Conservation (phyloP, 345 rosid species). For the Boechera stricta region DNA sequence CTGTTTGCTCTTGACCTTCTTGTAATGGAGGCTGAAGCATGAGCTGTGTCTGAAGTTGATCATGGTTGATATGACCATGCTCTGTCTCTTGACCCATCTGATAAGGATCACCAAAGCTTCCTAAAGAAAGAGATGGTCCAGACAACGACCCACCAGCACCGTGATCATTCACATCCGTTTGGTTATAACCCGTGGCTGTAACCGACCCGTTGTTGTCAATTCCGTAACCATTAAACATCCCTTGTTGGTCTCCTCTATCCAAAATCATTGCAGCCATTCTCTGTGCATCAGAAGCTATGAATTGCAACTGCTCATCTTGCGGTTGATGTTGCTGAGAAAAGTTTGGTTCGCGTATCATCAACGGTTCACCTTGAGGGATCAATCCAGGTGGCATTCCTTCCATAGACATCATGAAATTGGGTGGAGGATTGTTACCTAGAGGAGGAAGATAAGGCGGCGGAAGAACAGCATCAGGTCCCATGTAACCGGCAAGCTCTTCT, state of each 20-base stretch:
- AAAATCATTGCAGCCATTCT: slow-evolving; percentile 56
- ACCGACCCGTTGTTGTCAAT: slow-evolving; percentile 43
- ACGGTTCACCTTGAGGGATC: slow-evolving; percentile 42
- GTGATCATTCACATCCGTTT: slow-evolving; percentile 48
- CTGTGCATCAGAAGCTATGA: slow-evolving; percentile 56
- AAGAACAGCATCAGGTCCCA: slow-evolving; percentile 57
- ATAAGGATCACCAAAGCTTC: slow-evolving; percentile 57
- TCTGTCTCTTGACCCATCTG: slow-evolving; percentile 55
- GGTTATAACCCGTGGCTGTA: slow-evolving; percentile 51
- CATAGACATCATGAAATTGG: slow-evolving; percentile 53
- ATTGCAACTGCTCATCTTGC: slow-evolving; percentile 57
- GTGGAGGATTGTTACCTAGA: slow-evolving; percentile 49
- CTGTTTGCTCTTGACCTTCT: slow-evolving; percentile 44
- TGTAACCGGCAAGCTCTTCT: slow-evolving; percentile 61
- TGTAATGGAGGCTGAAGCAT: slow-evolving; percentile 62
- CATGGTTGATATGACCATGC: slow-evolving; percentile 47
- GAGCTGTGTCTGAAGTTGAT: slow-evolving; percentile 57
- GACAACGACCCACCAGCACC: slow-evolving; percentile 40
- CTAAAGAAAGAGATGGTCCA: slow-evolving; percentile 62
- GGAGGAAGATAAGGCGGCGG: slow-evolving; percentile 49
- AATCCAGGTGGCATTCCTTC: slow-evolving; percentile 56
- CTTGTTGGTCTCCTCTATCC: slow-evolving; percentile 54
- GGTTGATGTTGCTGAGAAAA: slow-evolving; percentile 43
- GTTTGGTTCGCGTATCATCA: slow-evolving; percentile 51
- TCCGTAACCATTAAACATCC: slow-evolving; percentile 53